These are phyloP conservation scores for Geranium rotundifolium DNA, from an alignment of 345 rosid genomes.

Conservation along the genomic window DNA sequence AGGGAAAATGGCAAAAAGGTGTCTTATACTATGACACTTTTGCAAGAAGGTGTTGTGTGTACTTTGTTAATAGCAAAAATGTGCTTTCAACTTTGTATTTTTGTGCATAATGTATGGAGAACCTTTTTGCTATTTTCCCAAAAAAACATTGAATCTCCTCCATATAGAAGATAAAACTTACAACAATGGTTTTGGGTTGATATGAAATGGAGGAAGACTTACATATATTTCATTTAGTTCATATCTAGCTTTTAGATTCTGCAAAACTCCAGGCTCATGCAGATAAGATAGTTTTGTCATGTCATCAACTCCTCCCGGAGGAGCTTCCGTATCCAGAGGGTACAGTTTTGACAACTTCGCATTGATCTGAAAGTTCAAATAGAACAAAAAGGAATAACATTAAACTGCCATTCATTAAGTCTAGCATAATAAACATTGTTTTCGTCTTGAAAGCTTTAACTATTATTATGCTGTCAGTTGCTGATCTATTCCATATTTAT, in stretches of 20 bases:
- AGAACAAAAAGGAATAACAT: neutral
- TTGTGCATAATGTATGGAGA: no score
- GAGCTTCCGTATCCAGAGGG: constrained; percentile 88
- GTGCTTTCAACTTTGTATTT: no score
- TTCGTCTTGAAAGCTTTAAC: no score
- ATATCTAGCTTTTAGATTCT: constrained; percentile 65
- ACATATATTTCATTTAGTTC: constrained; percentile 93
- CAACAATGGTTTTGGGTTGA: neutral
- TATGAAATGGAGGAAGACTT: constrained; percentile 16
- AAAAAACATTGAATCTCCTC: no score
- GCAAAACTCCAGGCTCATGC: constrained; percentile 93
- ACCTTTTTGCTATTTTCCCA: no score
- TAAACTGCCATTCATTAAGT: neutral
- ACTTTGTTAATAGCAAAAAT: no score
- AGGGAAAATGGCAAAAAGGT: no score
- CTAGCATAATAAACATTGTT: neutral
- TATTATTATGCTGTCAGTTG: no score
- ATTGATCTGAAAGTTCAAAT: constrained; percentile 32
- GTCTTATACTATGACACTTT: no score
- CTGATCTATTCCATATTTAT: no score
- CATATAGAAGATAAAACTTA: neutral
- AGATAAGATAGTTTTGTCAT: constrained; percentile 91
- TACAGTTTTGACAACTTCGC: constrained; percentile 56
- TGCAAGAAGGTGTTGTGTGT: no score
- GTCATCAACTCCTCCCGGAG: constrained; percentile 94